phyloP scores from a whole-genome alignment of 2,329 filamentous ascomycete species.

The Trichoderma gracile region DNA sequence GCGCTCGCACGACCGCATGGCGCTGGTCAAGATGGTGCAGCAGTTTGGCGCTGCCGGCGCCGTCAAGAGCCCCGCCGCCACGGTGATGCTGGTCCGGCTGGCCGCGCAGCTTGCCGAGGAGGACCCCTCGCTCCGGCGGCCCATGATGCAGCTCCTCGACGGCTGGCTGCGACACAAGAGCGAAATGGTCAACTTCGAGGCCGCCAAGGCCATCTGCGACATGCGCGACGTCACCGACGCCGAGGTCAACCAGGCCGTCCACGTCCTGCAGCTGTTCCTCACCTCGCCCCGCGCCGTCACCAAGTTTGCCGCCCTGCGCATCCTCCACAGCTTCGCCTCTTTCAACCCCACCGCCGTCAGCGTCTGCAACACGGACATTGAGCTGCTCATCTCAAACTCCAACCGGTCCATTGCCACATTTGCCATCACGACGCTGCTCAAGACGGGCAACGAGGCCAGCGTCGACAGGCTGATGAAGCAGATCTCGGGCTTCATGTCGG shows the following conservation, averaged over 20 bases:
- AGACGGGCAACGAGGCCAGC: conserved; percentile 96
- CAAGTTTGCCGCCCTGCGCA: conserved; percentile 95
- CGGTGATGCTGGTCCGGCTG: conserved; percentile 87
- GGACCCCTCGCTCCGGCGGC: conserved; percentile 81
- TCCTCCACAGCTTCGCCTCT: conserved; percentile 92
- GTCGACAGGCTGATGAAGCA: conserved; percentile 98
- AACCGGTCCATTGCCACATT: conserved; percentile 98
- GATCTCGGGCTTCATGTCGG: conserved; percentile 96
- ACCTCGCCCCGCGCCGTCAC: conserved; percentile 93
- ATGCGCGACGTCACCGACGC: conserved; percentile 90
- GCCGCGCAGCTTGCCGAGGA: conserved; percentile 94
- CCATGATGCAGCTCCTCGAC: conserved; percentile 96
- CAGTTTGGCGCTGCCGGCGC: conserved; percentile 90
- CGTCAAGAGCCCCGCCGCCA: conserved; percentile 91
- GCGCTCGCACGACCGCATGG: conserved; percentile 96
- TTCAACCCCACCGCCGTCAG: conserved; percentile 94
- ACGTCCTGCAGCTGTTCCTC: conserved; percentile 94
- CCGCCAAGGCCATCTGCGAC: conserved; percentile 95
- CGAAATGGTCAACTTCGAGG: conserved; percentile 99
- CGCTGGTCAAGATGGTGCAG: conserved; percentile 99
- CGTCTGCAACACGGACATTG: conserved; percentile 95
- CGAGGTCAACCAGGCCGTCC: conserved; percentile 88
- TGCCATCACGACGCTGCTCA: conserved; percentile 94
- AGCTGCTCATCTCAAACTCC: conserved; percentile 92
- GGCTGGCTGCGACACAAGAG: conserved; percentile 98